A percentile compares a stretch with the other conserved stretches of the same genome.
Evolutionary conservation across 2,329 filamentous ascomycete species (phyloP).

Genomic region (Cladosporium sp.): DNA sequence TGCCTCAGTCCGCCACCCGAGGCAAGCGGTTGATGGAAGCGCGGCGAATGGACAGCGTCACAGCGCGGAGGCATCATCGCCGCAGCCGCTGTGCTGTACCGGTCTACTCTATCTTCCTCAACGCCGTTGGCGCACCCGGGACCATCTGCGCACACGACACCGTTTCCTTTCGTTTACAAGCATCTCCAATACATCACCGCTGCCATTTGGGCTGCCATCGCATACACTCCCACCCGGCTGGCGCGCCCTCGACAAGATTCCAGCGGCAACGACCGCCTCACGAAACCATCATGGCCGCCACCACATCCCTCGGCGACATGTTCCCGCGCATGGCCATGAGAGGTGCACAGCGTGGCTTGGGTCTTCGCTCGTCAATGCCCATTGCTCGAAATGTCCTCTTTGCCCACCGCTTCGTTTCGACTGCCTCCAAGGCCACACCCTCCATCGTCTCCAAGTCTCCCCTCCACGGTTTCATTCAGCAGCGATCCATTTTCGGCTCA

Average conservation of each 20-base stretch:
- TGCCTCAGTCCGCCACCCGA: no score
- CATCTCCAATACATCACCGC: not conserved
- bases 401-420: conserved; percentile 1
- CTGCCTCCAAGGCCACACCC: not conserved
- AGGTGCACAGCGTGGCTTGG: conserved; percentile 4
- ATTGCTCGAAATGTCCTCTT: not conserved
- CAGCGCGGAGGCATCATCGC: not conserved
- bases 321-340: conserved; percentile 11
- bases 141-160: not conserved
- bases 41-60: not conserved
- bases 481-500: conserved; percentile 41
- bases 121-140: not conserved
- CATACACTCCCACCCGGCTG: conserved; percentile 3
- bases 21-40: not conserved
- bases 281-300: conserved; percentile 12
- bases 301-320: conserved; percentile 4
- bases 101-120: not conserved
- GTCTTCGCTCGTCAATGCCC: not conserved
- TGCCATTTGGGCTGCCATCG: not conserved
- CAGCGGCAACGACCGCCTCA: conserved; percentile 6
- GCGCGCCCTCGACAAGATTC: conserved; percentile 7
- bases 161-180: not conserved
- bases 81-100: not conserved
- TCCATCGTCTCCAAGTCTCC: conserved; percentile 16
- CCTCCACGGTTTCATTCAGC: conserved; percentile 37